phyloP scores from a whole-genome alignment of 345 rosid genomes.

The Rhodamnia rubescens region DNA sequence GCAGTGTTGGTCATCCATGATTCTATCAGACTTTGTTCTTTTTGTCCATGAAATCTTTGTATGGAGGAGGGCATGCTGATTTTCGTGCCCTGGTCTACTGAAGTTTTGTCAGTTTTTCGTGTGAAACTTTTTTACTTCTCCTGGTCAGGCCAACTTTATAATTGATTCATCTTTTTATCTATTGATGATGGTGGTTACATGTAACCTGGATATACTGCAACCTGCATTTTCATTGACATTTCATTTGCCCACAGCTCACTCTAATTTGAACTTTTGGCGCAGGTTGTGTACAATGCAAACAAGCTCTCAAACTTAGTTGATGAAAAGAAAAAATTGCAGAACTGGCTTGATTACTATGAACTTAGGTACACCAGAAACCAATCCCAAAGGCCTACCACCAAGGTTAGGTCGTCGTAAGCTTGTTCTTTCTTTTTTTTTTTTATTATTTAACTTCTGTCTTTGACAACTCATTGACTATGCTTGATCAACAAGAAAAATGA shows the following conservation, averaged over 20 bases:
- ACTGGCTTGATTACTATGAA: constrained; percentile 84
- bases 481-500: background rate
- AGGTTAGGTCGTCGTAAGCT: constrained; percentile 25
- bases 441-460: background rate
- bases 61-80: background rate
- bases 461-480: background rate
- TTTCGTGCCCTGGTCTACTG: background rate
- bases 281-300: constrained; percentile 80
- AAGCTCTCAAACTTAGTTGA: constrained; percentile 46
- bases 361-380: constrained; percentile 57
- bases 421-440: background rate
- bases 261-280: constrained; percentile 1
- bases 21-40: background rate
- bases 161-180: background rate
- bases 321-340: constrained; percentile 56
- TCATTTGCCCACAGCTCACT: background rate
- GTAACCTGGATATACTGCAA: background rate
- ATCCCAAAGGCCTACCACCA: constrained; percentile 34
- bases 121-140: background rate
- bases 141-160: background rate
- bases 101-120: background rate
- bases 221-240: background rate
- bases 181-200: background rate
- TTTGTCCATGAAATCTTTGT: background rate
- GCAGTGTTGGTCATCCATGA: background rate